Percentiles rank a stretch among this genome's conserved stretches.
phyloP scores from a whole-genome alignment of 441 rosid genomes.

The Populus tomentosa region DNA sequence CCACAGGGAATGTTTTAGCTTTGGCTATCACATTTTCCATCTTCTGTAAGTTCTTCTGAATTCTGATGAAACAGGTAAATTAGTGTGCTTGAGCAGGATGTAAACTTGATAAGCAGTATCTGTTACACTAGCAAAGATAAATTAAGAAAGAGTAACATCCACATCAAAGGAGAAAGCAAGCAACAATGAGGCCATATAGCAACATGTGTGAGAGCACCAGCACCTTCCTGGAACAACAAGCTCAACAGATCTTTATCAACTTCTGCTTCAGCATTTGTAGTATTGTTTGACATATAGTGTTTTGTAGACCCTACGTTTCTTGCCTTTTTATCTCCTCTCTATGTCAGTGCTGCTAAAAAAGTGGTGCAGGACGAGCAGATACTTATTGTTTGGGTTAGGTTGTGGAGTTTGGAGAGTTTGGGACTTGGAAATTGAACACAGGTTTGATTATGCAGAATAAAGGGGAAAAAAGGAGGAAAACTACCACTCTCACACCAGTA shows the following conservation, averaged over 20 bases:
- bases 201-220: background rate
- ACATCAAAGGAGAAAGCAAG: slow-evolving; percentile 1
- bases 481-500: background rate
- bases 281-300: background rate
- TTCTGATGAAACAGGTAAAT: slow-evolving; percentile 44
- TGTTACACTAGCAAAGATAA: background rate
- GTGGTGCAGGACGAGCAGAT: background rate
- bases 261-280: background rate
- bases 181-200: background rate
- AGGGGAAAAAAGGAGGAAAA: background rate
- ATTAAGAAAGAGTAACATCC: slow-evolving; percentile 1
- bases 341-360: background rate
- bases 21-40: slow-evolving; percentile 67
- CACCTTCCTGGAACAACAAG: background rate
- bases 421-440: background rate
- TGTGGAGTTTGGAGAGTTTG: background rate
- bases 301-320: no score
- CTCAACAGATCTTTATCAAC: background rate
- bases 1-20: slow-evolving; percentile 66
- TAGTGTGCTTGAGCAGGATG: slow-evolving; percentile 1
- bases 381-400: background rate
- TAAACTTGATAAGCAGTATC: background rate
- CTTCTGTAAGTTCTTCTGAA: slow-evolving; percentile 48
- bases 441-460: background rate
- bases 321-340: no score